Base-by-base conservation (phyloP, 2,329 filamentous ascomycete species). In the Sporothrix humicola region DNA sequence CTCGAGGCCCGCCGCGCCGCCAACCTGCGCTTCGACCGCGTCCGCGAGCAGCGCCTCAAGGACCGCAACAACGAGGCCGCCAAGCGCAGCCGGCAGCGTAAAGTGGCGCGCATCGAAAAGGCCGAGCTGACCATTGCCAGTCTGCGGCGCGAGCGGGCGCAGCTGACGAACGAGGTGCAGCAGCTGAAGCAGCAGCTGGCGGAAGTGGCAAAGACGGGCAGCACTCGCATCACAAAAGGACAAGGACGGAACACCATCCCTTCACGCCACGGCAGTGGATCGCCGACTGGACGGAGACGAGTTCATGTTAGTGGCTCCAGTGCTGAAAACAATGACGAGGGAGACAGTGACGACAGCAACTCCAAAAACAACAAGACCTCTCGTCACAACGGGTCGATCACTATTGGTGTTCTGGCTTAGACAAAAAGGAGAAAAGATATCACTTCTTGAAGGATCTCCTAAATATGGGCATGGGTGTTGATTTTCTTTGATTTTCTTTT, bases 61-160 rank as follows among this genome's bases (percentile, higher is more conserved):
- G 74, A 75, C 76, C 76, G 75, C 74, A 77, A 77, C 76, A 77
- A 77, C 72, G 74, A 75, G 56, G 76, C 76, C 17, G 76, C 76
- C 61, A 77, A 77, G 74, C 76, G 76, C 71, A 77, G 76, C 74
- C 76, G 76, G 12, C 75, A 75, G 71, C 76, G 76, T 65, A 77
- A 77, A 42, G 71, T 76, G 26, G 69, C 72, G 44, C 75, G 75
- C 5, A 77, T 77, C 69, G 75, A 76, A 71, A 46, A 66, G 17
- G 75, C 75, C 26, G 76, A 77, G 73, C 72, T 46, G 37, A 46
- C 70, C 54, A 73, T 76, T 52, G 65, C 50, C 5, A 17, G 23
- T 9, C 71, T 74, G 54, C 50, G 20, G 9, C 74, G 17, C 3
- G 71, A 73, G 71, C 70, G 72, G 3, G 65, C 65, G 15, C 44